Base-by-base conservation (phyloP, 805 yeast species). In the Ogataea ganodermae region DNA sequence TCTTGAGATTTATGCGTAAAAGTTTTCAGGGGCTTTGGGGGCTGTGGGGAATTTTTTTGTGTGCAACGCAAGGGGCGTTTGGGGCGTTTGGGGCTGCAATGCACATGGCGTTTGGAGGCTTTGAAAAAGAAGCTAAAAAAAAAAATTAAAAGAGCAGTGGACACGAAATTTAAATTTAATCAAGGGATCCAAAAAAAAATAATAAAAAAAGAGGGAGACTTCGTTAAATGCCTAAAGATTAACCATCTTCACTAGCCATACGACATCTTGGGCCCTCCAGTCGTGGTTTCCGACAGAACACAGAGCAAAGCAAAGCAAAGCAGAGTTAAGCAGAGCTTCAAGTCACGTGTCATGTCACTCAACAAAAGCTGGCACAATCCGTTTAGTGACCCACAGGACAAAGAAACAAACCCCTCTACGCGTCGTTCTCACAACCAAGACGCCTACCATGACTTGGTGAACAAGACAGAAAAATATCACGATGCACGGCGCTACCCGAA, bases 301-400 rank as follows among this genome's bases (percentile, higher is more conserved):
- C 9, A 24, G 10, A 24, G 27, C 27, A 24, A 7, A 10, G 10
- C 14, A 27, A 10, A 27, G 31, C 31, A 10, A 27, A 7, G 14
- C 22, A n/a, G 23, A n/a, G n/a, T 33, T 12, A n/a, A 27, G 31
- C 31, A 27, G n/a, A 27, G 3, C 23, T n/a, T n/a, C 32, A 20
- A n/a, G 17, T 33, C 21, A 12, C 28, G 23, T 22, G 10, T 31
- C 16, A 36, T 36, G 40, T 36, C 40, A n/a, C 31, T 36, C 23
- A 41, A 41, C 37, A 41, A 41, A 14, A 23, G 31, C 30, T 31
- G 37, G 37, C 10, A 12, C 21, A 41, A 41, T 16, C 50, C 44
- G 13, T 38, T 46, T 14, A 28, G 28, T 4, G 36, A 42, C 12
- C 33, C 24, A 7, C 13, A 17, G 18, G 23, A 33, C 10, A 44